Evolutionary conservation across 2,329 filamentous ascomycete genomes (phyloP).

Genomic region (Ceratocystis lukuohia): DNA sequence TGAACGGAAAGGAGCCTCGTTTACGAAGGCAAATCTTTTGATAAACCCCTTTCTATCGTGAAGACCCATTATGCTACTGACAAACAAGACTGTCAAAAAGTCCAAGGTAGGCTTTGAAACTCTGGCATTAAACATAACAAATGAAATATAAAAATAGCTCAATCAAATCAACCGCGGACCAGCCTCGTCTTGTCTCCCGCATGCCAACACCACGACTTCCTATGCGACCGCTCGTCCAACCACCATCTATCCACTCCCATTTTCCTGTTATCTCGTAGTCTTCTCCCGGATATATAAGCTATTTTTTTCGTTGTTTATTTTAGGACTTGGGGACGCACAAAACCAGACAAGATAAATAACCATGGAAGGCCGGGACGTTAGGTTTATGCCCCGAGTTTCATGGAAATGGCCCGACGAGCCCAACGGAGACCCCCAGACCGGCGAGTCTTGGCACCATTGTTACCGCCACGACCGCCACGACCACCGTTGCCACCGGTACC

Average conservation of each 20-base stretch:
- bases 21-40: too few relatives aligned
- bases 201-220: too few relatives aligned
- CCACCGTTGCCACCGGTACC: neutral
- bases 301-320: neutral
- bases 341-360: neutral
- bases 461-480: neutral
- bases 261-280: neutral
- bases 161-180: too few relatives aligned
- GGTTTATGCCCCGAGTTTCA: constrained; percentile 13
- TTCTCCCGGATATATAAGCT: neutral
- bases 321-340: neutral
- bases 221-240: too few relatives aligned
- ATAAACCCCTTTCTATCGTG: too few relatives aligned
- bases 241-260: neutral
- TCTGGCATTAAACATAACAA: neutral
- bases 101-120: neutral
- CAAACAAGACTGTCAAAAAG: too few relatives aligned
- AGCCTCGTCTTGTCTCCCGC: too few relatives aligned
- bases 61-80: too few relatives aligned
- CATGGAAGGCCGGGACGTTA: neutral
- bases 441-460: constrained; percentile 6
- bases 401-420: constrained; percentile 11
- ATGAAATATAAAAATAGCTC: neutral
- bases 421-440: constrained; percentile 15
- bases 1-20: neutral